Base-by-base conservation (phyloP, 192 early-diverging fungal genomes). In the Coemansia sp. region DNA sequence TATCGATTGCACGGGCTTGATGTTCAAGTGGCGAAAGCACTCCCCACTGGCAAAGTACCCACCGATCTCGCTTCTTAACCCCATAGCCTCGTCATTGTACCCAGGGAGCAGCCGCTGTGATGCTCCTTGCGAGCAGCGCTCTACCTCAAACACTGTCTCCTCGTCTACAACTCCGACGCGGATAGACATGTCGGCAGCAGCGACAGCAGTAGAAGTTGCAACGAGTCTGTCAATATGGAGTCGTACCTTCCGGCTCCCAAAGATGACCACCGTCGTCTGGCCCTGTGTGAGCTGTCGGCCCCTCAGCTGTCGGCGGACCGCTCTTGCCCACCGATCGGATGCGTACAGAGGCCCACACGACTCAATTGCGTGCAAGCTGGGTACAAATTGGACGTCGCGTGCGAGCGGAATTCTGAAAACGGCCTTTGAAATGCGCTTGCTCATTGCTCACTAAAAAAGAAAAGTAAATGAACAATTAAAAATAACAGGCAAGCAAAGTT, bases 41-140 rank as follows among this genome's bases (percentile, higher is more conserved):
- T 62, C 24, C 15, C 64, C 58, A 46, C 42, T 54, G 2, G 19
- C 31, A 68, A 82, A 82, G 42, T 79, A 79, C n/a, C 62, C 60
- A 7, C 27, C 12, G 12, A 82, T 61, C 25, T 82, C 70, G 35
- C 32, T 20, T 4, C 54, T 47, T 20, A 82, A 24, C 10, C 41
- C 41, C 4, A 40, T 20, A 17, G 63, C 54, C 7, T 60, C 63
- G 17, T 43, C 45, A 25, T 73, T 70, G 29, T 82, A 82, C 8
- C 79, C 79, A 5, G 79, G 51, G 17, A 31, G 25, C 4, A 0
- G 17, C 32, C 6, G 31, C 15, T 56, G 14, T 35, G 31, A 3
- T 35, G 29, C 2, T 19, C 15, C 15, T 35, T 35, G 53, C 31
- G 7, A 35, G 31, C 31, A 25, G n/a, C 53, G 53, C 29, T 35